phyloP scores from a whole-genome alignment of 2,329 filamentous ascomycete genomes.

The Endoconidiophora laricicola region DNA sequence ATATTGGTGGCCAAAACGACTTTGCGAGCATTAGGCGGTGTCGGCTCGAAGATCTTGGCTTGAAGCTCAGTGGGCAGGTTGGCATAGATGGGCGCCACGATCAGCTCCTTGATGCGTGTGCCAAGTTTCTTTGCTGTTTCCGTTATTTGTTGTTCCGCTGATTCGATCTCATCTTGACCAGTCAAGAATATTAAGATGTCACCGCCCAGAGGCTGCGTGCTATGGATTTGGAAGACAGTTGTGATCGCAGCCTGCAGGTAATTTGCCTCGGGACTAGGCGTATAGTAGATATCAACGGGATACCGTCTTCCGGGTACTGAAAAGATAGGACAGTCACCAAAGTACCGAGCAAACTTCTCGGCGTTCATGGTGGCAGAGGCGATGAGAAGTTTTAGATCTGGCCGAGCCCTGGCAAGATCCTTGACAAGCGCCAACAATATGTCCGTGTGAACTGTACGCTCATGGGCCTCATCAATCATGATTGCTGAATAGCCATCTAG shows the following conservation, averaged over 20 bases:
- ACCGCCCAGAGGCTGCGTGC: conserved; percentile 56
- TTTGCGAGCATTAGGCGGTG: conserved; percentile 69
- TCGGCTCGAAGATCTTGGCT: conserved; percentile 86
- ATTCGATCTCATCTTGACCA: conserved; percentile 90
- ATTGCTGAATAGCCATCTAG: conserved; percentile 67
- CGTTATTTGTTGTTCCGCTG: conserved; percentile 65
- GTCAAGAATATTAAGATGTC: conserved; percentile 92
- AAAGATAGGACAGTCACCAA: conserved; percentile 84
- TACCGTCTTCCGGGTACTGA: conserved; percentile 82
- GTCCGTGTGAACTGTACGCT: conserved; percentile 80
- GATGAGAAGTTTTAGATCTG: conserved; percentile 78
- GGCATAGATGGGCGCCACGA: conserved; percentile 87
- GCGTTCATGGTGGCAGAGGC: conserved; percentile 92
- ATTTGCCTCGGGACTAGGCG: conserved; percentile 78
- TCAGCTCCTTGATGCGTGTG: conserved; percentile 65
- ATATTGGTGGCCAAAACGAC: conserved; percentile 94
- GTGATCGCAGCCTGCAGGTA: conserved; percentile 84
- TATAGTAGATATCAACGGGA: conserved; percentile 84
- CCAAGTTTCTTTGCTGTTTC: conserved; percentile 81
- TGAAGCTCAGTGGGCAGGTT: conserved; percentile 84
- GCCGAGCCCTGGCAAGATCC: conserved; percentile 66
- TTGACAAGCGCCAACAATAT: conserved; percentile 79
- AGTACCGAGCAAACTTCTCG: conserved; percentile 79
- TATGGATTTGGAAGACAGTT: conserved; percentile 89
- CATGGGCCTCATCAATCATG: conserved; percentile 97